These are phyloP conservation scores for Herpetospermum pedunculosum DNA, from an alignment of 306 rosid species.

Conservation along the genomic window DNA sequence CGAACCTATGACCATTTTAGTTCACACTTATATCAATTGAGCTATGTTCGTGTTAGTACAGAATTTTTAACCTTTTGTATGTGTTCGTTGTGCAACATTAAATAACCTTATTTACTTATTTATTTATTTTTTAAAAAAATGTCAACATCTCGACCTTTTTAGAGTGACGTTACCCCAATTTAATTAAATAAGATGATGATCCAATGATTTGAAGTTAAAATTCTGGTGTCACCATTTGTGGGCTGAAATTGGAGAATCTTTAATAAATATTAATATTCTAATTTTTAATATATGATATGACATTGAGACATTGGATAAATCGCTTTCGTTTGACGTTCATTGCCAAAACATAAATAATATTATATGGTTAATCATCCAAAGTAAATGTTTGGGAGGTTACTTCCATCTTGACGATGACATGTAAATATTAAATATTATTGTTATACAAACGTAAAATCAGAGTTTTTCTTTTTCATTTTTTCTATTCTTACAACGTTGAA, in stretches of 20 bases:
- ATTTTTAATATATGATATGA: background rate
- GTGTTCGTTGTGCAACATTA: too few species aligned
- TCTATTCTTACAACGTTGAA: too few species aligned
- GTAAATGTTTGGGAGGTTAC: background rate
- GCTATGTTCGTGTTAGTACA: too few species aligned
- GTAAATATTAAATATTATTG: background rate
- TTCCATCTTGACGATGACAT: background rate
- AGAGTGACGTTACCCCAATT: background rate
- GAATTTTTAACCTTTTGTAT: too few species aligned
- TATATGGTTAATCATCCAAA: background rate
- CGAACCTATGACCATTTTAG: too few species aligned
- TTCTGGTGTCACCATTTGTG: slow-evolving; percentile 2
- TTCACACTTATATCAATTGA: too few species aligned
- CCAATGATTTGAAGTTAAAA: background rate
- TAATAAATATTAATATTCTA: background rate
- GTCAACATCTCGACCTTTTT: slow-evolving; percentile 4
- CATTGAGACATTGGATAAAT: background rate
- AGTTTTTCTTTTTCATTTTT: background rate
- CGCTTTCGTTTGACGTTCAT: background rate
- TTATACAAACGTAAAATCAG: background rate
- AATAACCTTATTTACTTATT: too few species aligned
- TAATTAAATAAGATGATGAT: background rate
- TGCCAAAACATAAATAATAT: background rate
- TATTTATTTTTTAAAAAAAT: too few species aligned
- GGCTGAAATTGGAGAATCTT: background rate